A percentile compares a stretch with the other conserved stretches of the same genome.
These are phyloP conservation scores for Coemansia sp. DNA, from an alignment of 192 early-diverging fungal species.

Conservation along the genomic window DNA sequence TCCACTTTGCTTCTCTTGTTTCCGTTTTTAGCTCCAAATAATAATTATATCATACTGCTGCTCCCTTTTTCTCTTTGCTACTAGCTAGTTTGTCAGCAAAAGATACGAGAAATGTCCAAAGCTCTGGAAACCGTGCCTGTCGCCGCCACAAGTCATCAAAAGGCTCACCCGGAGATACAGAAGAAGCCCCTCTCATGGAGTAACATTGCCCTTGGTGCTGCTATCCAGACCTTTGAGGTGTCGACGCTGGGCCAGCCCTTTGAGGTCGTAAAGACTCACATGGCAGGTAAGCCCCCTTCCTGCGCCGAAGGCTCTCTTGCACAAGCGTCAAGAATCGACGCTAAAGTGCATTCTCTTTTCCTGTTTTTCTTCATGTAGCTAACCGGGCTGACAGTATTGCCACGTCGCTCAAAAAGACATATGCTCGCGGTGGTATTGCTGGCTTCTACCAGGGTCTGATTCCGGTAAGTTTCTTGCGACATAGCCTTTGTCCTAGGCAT, in stretches of 20 bases:
- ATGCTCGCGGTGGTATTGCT: conserved; percentile 77
- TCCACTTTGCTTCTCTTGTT: background rate
- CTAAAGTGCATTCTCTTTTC: background rate
- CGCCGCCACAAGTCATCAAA: background rate
- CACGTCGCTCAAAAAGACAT: conserved; percentile 72
- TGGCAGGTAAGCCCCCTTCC: conserved; percentile 60
- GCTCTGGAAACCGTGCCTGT: conserved; percentile 18
- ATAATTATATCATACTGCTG: background rate
- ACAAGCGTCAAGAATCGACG: background rate
- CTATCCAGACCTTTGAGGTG: conserved; percentile 88
- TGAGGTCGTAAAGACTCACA: conserved; percentile 93
- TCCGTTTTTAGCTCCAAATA: background rate
- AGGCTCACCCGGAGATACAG: conserved; percentile 35
- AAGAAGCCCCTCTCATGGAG: conserved; percentile 86
- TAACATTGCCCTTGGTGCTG: conserved; percentile 87
- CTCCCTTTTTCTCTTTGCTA: background rate
- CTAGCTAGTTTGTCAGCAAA: conserved; percentile 2
- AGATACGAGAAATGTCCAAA: conserved; percentile 21
- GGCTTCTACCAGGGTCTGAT: conserved; percentile 96
- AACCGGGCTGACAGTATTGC: conserved; percentile 82
- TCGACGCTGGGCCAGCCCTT: conserved; percentile 93
- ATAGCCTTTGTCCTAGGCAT: background rate
- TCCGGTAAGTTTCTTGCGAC: conserved; percentile 53
- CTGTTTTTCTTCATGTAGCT: conserved; percentile 31
- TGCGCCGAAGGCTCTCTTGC: background rate